Evolutionary conservation across 1,284 basidiomycete genomes (phyloP).

Genomic region (Naganishia liquefaciens): DNA sequence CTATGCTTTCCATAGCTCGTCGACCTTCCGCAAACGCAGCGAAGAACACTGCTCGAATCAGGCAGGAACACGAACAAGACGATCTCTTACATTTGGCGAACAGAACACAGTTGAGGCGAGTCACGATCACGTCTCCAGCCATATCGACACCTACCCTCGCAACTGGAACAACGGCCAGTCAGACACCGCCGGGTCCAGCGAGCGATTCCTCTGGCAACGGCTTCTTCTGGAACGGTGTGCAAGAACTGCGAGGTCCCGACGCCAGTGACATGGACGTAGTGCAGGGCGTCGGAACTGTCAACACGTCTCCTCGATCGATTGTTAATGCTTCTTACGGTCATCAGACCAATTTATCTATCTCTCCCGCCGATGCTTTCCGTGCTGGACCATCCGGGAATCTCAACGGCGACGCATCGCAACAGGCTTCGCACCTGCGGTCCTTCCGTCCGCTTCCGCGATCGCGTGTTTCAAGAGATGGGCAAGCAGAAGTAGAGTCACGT

Average conservation of each 20-base stretch:
- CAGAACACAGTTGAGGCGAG: conserved; percentile 39
- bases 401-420: not conserved
- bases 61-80: conserved; percentile 38
- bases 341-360: not conserved
- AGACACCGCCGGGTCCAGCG: conserved; percentile 16
- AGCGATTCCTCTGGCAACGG: conserved; percentile 6
- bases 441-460: conserved; percentile 15
- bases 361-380: conserved; percentile 9
- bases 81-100: conserved; percentile 46
- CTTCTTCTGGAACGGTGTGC: conserved; percentile 10
- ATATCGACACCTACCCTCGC: conserved; percentile 22
- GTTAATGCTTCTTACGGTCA: conserved; percentile 13
- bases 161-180: conserved; percentile 17
- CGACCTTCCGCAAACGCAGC: conserved; percentile 13
- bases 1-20: conserved; percentile 35
- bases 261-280: not conserved
- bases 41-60: conserved; percentile 8
- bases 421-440: conserved; percentile 9
- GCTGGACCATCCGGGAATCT: conserved; percentile 4
- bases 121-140: conserved; percentile 32
- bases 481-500: not conserved
- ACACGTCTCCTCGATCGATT: conserved; percentile 3
- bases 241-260: not conserved
- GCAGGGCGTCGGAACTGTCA: not conserved
- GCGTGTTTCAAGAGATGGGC: not conserved